Base-by-base conservation (phyloP, 176 grass and related monocot genomes). In the Juncus effusus region DNA sequence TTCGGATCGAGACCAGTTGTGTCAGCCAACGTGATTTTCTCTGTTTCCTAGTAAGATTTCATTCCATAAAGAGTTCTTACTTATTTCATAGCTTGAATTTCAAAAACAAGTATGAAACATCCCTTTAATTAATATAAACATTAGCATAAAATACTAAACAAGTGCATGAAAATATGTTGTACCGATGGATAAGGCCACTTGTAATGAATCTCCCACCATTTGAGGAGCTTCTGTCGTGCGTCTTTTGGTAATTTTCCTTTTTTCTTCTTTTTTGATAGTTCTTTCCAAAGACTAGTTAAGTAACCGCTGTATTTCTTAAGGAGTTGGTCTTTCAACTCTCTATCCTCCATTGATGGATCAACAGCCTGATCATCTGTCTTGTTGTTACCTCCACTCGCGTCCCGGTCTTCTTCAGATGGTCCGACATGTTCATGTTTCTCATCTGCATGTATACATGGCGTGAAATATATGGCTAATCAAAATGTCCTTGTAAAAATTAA, bases 241-340 rank as follows among this genome's bases (percentile, higher is more conserved):
- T 95, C 91, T 70, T 80, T 85, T 3, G 91, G 86, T 51, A 95
- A 81, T 75, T 95, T 95, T 55, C 86, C 83, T 47, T 95, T 90
- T 81, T 95, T 90, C 80, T 82, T 95, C 63, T 87, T 95, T 83
- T 86, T 90, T 60, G 91, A 95, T 15, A 95, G 83, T 8, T 95
- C 86, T 69, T 69, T 69, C 86, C 78, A 84, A 9, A 95, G 86
- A 81, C 75, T 82, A 75, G 80, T 82, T 63, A 95, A 72, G 73
- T 90, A 95, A 39, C 86, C 91, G 9, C 91, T 90, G 57, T 87
- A 95, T 76, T 95, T 95, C 75, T 85, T 90, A 47, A 95, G 60
- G 37, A 95, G 86, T 40, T 75, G 76, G 38, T 79, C 78, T 78
- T 95, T 90, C 7, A 95, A 75, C 67, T 95, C 91, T 52, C 75